phyloP scores from a whole-genome alignment of 148 eudicot genomes.

The Bassia scoparia region DNA sequence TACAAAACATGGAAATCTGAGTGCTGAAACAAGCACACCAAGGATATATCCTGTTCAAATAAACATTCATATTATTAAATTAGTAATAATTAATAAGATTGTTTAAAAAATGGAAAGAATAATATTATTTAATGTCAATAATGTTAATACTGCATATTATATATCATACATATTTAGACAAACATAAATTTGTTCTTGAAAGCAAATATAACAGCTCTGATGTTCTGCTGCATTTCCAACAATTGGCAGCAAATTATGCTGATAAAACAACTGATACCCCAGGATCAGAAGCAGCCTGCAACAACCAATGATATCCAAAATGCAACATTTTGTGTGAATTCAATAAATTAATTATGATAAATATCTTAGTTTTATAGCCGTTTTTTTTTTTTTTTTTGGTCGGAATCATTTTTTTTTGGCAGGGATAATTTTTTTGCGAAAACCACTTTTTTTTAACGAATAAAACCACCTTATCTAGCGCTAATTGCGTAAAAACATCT shows the following conservation, averaged over 20 bases:
- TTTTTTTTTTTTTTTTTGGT: background rate
- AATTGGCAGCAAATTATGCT: conserved; percentile 91
- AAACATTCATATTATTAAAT: background rate
- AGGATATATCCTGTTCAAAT: conserved; percentile 65
- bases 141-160: background rate
- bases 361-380: too few relatives aligned
- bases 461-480: too few relatives aligned
- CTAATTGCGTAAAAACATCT: too few relatives aligned
- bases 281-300: conserved; percentile 74
- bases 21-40: conserved; percentile 94
- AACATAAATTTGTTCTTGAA: conserved; percentile 73
- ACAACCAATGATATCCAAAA: too few relatives aligned
- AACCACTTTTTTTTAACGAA: too few relatives aligned
- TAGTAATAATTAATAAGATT: background rate
- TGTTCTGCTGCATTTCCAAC: conserved; percentile 98
- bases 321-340: too few relatives aligned
- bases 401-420: too few relatives aligned
- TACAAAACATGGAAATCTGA: conserved; percentile 82
- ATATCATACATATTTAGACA: background rate
- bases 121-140: background rate
- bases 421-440: too few relatives aligned
- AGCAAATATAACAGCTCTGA: conserved; percentile 82
- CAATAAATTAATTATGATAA: too few relatives aligned
- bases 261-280: conserved; percentile 96
- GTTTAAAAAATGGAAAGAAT: background rate